Conservation (phyloP, 1,139 yeast species). For the Insectozyma bohioensis region DNA sequence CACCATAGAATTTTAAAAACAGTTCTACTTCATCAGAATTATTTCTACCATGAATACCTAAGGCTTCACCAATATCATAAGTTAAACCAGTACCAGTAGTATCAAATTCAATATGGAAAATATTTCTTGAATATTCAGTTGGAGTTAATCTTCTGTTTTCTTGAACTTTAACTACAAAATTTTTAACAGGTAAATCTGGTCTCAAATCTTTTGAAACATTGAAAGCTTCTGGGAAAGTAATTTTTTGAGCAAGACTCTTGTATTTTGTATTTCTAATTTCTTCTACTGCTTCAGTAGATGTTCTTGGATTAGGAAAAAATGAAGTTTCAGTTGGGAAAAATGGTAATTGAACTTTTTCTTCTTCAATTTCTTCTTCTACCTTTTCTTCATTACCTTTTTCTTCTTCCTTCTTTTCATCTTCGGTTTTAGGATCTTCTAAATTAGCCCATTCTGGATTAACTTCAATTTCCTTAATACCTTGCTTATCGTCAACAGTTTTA, state of each 20-base stretch:
- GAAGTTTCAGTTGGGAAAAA: slow-evolving; percentile 60
- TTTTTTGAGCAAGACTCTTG: slow-evolving; percentile 63
- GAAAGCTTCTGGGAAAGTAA: slow-evolving; percentile 83
- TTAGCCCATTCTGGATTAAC: slow-evolving; percentile 46
- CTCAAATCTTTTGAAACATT: slow-evolving; percentile 57
- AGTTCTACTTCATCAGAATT: slow-evolving; percentile 59
- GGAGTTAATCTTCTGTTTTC: slow-evolving; percentile 96
- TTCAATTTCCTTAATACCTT: slow-evolving; percentile 47
- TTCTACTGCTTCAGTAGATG: slow-evolving; percentile 24
- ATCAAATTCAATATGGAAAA: slow-evolving; percentile 96
- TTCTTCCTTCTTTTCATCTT: slow-evolving; percentile 19
- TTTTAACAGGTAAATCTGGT: slow-evolving; percentile 88
- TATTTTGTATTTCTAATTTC: slow-evolving; percentile 42
- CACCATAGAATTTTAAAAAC: slow-evolving; percentile 71
- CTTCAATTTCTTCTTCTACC: slow-evolving; percentile 17
- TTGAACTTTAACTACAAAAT: slow-evolving; percentile 85
- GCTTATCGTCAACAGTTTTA: slow-evolving; percentile 47
- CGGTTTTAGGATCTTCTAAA: slow-evolving; percentile 23
- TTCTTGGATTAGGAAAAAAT: slow-evolving; percentile 57
- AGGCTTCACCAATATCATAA: slow-evolving; percentile 94
- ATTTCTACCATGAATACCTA: slow-evolving; percentile 94
- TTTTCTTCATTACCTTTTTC: slow-evolving; percentile 19
- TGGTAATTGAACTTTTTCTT: slow-evolving; percentile 37
- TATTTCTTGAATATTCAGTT: slow-evolving; percentile 82
- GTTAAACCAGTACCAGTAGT: slow-evolving; percentile 86